Conservation (phyloP, 768 basidiomycete genomes). For the Podaxis sp. region DNA sequence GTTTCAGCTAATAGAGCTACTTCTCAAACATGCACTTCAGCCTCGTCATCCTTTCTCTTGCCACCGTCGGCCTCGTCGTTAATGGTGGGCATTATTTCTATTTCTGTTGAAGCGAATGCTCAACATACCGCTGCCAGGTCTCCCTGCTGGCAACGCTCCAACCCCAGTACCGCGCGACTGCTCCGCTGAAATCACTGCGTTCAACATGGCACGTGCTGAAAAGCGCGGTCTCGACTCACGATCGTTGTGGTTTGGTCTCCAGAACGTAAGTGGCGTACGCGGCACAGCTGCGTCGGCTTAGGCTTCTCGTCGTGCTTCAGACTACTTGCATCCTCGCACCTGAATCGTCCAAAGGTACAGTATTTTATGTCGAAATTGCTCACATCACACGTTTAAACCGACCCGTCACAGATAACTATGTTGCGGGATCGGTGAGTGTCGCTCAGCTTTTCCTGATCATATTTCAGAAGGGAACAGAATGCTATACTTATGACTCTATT, state of each 20-base stretch:
- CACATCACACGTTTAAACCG: neutral
- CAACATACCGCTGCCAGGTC: neutral
- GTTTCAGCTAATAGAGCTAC: neutral
- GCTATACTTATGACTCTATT: neutral
- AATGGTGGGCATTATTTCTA: neutral
- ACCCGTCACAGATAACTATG: neutral
- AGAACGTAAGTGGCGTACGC: slow-evolving; percentile 15
- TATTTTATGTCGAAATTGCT: no score
- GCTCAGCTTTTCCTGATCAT: neutral
- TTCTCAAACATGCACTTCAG: slow-evolving; percentile 4
- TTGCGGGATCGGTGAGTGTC: neutral
- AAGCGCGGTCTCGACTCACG: slow-evolving; percentile 17
- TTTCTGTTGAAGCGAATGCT: neutral
- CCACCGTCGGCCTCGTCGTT: neutral
- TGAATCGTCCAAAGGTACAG: slow-evolving; percentile 13
- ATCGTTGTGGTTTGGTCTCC: slow-evolving; percentile 15
- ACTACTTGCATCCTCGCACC: slow-evolving; percentile 20
- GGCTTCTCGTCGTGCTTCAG: slow-evolving; percentile 4
- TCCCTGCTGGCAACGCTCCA: slow-evolving; percentile 4
- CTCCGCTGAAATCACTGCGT: slow-evolving; percentile 17
- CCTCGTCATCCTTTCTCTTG: neutral
- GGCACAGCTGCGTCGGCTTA: neutral
- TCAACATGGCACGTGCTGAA: slow-evolving; percentile 15
- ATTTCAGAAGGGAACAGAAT: neutral
- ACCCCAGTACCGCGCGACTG: slow-evolving; percentile 15